Base-by-base conservation (phyloP, 2,329 filamentous ascomycete genomes). In the Phyllosticta paracitricarpa region DNA sequence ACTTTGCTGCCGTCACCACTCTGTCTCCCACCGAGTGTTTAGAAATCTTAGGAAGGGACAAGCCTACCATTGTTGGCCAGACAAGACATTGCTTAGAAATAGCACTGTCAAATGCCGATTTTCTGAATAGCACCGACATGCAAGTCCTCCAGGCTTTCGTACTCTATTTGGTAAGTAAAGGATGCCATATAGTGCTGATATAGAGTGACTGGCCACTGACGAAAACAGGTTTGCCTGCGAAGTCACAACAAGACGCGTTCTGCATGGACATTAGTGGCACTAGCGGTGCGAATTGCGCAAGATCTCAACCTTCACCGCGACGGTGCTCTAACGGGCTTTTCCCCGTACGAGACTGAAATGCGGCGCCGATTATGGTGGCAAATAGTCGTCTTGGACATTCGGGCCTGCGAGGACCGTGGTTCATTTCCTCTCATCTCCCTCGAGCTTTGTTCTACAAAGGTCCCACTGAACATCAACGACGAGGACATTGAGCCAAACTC, bases 71-170 rank as follows among this genome's bases (percentile, higher is more conserved):
- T 22, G 51, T 51, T 10, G 51, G n/a, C 24, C 60, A 61, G 33
- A 58, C 33, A 24, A 51, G 60, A 17, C 60, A 61, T 33, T 61
- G 60, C 51, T 54, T 48, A 24, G 60, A 61, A 30, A 61, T 61
- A 8, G 84, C 87, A 1, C 76, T 91, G 25, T 77, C 86, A 33
- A 86, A 86, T 65, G 85, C 84, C 1, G 81, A 82, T 10, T 87
- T 89, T 65, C 82, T 91, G 73, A 81, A 84, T 30, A 83, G 83
- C 14, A 82, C 82, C 1, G 86, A 90, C 62, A 68, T 88, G 8
- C 81, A 82, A 58, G 79, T 86, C 3, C 73, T 91, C 24, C 87
- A 90, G 71, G 87, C 86, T 1, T 85, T 85, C 62, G 74, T 86
- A 6, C 74, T 90, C 14, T 89, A 87, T 66, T 76, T 89, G 61